A percentile compares a stretch with the other conserved stretches of the same genome.
Conservation (phyloP, 805 yeast genomes). For the Nakazawaea laoshanensis region DNA sequence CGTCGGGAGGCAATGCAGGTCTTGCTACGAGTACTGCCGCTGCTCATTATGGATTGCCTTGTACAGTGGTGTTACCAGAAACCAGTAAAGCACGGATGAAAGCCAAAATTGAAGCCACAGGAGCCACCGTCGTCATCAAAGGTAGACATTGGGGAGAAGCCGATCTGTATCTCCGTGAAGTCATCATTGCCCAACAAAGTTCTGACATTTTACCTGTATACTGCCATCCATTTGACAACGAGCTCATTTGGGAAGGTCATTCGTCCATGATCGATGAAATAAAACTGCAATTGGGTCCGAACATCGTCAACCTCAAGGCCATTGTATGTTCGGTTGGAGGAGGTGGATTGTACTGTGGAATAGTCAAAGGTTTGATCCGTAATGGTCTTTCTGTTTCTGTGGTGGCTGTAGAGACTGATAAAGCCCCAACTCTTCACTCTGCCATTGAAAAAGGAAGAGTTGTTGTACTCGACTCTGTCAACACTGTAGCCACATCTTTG, state of each 20-base stretch:
- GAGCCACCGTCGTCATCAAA: slow-evolving; percentile 40
- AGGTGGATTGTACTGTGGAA: slow-evolving; percentile 49
- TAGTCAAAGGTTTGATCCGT: slow-evolving; percentile 33
- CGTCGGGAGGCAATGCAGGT: slow-evolving; percentile 52
- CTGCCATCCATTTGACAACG: slow-evolving; percentile 48
- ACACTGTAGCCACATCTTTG: slow-evolving; percentile 54
- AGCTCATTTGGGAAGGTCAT: slow-evolving; percentile 49
- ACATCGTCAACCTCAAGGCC: slow-evolving; percentile 25
- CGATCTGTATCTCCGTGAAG: slow-evolving; percentile 29
- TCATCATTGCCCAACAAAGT: slow-evolving; percentile 17
- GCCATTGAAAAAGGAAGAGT: slow-evolving; percentile 38
- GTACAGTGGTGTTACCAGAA: slow-evolving; percentile 57
- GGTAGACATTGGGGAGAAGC: slow-evolving; percentile 45
- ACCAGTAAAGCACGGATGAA: slow-evolving; percentile 37
- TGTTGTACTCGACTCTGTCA: slow-evolving; percentile 30
- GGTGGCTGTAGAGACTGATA: slow-evolving; percentile 50
- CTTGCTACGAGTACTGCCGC: slow-evolving; percentile 46
- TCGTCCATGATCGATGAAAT: slow-evolving; percentile 38
- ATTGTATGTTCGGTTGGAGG: slow-evolving; percentile 51
- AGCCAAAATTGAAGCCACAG: slow-evolving; percentile 33
- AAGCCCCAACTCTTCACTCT: slow-evolving; percentile 49
- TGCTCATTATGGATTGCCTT: slow-evolving; percentile 24
- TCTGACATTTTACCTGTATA: slow-evolving; percentile 28
- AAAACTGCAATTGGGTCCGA: slow-evolving; percentile 8
- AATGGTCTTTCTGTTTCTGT: slow-evolving; percentile 28